phyloP scores from a whole-genome alignment of 441 rosid species.

The Euphorbia schlechtendalii region DNA sequence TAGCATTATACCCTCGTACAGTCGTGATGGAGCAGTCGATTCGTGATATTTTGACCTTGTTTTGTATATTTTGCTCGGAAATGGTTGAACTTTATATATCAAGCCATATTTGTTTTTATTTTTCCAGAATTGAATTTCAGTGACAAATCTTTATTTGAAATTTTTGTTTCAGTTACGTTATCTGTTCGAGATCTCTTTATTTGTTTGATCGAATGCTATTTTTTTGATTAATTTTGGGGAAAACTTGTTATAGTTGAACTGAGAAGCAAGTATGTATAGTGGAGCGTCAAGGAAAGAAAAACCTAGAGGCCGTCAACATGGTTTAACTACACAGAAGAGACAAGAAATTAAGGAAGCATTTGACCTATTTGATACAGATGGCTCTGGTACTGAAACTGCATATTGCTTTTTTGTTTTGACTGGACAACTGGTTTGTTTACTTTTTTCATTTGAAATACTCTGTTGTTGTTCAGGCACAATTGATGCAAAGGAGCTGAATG shows the following conservation, averaged over 20 bases:
- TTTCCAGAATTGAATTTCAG: not conserved
- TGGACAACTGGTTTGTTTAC: conserved; percentile 1
- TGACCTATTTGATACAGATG: conserved; percentile 92
- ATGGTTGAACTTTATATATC: not conserved
- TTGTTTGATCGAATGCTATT: not conserved
- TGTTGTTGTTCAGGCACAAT: conserved; percentile 59
- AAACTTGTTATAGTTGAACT: not conserved
- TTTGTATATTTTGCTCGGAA: not conserved
- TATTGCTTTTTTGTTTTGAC: not conserved
- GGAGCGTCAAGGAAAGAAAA: conserved; percentile 58
- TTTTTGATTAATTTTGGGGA: not conserved
- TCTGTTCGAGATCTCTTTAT: not conserved
- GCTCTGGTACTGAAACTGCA: conserved; percentile 50
- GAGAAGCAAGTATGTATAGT: conserved; percentile 26
- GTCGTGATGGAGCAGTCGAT: not conserved
- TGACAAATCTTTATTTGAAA: not conserved
- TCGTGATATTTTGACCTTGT: not conserved
- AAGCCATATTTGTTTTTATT: not conserved
- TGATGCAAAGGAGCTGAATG: conserved; percentile 95
- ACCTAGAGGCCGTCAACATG: conserved; percentile 61
- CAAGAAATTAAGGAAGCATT: conserved; percentile 94
- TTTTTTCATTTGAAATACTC: conserved; percentile 11
- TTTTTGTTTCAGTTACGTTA: not conserved
- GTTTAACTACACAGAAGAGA: conserved; percentile 41
- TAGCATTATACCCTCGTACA: not conserved